Evolutionary conservation across 2,329 filamentous ascomycete genomes (phyloP), one percentile per base, ranked within the genome.

Genomic region (Claviceps monticola): DNA sequence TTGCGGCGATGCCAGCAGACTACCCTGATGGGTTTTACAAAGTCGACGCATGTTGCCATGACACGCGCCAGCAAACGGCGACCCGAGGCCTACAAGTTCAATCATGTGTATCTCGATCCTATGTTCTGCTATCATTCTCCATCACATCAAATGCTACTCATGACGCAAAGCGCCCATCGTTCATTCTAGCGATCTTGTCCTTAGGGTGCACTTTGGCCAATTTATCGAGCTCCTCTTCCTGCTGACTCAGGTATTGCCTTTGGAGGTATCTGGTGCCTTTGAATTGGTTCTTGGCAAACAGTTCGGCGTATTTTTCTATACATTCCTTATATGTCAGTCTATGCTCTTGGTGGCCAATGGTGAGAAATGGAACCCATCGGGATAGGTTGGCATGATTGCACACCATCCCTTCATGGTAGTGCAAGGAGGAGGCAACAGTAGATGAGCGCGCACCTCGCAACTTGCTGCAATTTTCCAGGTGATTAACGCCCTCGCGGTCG

Each of bases 401-500:
- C 26, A 29, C 26, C 26, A 29, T 29, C 26, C 8, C 26, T 9
- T 29, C 26, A 29, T 29, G 8, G 26, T 29, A 29, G 26, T 29
- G 26, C 26, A 7, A 36, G 26, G 34, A 13, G 38, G 7, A 37
- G 37, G 1, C 2, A 37, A 37, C 14, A n/a, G 17, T 26, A 23
- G 17, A 11, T 17, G 16, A 26, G 2, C 36, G 38, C 54, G 54
- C 67, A 93, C 87, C 86, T 84, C 87, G 77, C 69, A 91, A 68
- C 62, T 78, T 74, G 58, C 86, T 86, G 68, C 87, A 93, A 72
- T 91, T 93, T 76, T 91, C 87, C 67, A 93, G 70, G 67, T 93
- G 87, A 69, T 93, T 93, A 58, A 90, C 85, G 52, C 87, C 88
- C 71, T 93, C 85, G 59, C 80, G 76, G 69, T 82, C 80, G 71